A percentile compares a stretch with the other conserved stretches of the same genome.
Conservation (phyloP, 768 basidiomycete species). For the Suillus weaverae region DNA sequence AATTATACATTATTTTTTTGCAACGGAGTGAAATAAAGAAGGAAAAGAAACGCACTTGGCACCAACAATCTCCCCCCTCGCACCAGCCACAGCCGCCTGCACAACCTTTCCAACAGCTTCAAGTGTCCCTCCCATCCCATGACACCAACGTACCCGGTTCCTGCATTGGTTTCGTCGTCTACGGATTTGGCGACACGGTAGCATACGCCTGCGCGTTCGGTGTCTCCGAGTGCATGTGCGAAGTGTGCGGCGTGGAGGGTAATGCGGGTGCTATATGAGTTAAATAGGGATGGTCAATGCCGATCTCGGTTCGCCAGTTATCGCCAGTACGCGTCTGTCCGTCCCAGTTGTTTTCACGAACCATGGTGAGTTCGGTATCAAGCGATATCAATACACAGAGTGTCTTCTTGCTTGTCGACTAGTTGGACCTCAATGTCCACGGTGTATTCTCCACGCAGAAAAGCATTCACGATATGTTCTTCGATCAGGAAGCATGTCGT, state of each 20-base stretch:
- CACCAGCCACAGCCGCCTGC: slow-evolving; percentile 40
- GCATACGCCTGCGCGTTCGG: too few relatives aligned
- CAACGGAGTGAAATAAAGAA: slow-evolving; percentile 10
- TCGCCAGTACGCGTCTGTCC: slow-evolving; percentile 68
- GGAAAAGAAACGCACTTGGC: slow-evolving; percentile 51
- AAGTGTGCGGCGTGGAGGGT: too few relatives aligned
- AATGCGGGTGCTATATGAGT: too few relatives aligned
- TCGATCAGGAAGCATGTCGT: slow-evolving; percentile 96
- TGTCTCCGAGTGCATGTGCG: too few relatives aligned
- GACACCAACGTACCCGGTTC: slow-evolving; percentile 29
- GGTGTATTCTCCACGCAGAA: slow-evolving; percentile 85
- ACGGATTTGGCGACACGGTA: too few relatives aligned
- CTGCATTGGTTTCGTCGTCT: too few relatives aligned
- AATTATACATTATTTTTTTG: slow-evolving; percentile 1
- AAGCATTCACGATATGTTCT: slow-evolving; percentile 90
- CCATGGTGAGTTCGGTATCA: slow-evolving; percentile 92
- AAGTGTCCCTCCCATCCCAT: slow-evolving; percentile 51
- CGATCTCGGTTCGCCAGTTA: slow-evolving; percentile 95
- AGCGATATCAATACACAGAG: slow-evolving; percentile 84
- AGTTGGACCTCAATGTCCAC: slow-evolving; percentile 93
- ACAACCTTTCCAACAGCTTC: slow-evolving; percentile 55
- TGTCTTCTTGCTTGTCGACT: slow-evolving; percentile 86
- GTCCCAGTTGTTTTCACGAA: slow-evolving; percentile 98
- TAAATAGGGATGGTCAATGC: slow-evolving; percentile 52
- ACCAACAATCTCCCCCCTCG: slow-evolving; percentile 48